These are phyloP conservation scores for Claviceps spartinae DNA, from an alignment of 2,329 filamentous ascomycete genomes.

Conservation along the genomic window DNA sequence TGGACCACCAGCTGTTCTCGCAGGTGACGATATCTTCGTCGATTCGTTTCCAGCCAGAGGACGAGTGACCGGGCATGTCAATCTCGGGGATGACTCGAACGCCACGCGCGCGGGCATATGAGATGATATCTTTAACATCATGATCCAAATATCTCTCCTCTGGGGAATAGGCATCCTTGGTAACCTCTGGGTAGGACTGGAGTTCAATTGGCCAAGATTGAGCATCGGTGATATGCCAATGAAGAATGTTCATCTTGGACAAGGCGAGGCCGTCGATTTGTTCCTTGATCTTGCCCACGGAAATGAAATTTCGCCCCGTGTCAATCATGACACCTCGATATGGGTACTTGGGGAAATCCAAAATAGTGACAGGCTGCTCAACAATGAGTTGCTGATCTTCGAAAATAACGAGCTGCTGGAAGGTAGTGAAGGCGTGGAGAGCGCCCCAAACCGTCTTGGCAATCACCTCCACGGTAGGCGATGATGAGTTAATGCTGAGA, in stretches of 20 bases:
- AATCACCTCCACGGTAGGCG: conserved; percentile 28
- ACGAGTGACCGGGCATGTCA: conserved; percentile 43
- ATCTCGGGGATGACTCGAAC: conserved; percentile 43
- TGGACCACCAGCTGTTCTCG: conserved; percentile 45
- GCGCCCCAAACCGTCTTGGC: conserved; percentile 40
- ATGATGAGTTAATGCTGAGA: conserved; percentile 25
- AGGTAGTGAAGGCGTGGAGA: conserved; percentile 41
- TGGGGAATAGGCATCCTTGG: conserved; percentile 37
- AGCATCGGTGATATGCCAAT: conserved; percentile 42
- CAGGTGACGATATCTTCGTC: conserved; percentile 40
- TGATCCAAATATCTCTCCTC: conserved; percentile 31
- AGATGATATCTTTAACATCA: conserved; percentile 29
- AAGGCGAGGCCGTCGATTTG: conserved; percentile 41
- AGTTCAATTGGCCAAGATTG: conserved; percentile 43
- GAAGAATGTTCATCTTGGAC: conserved; percentile 42
- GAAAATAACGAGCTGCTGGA: conserved; percentile 40
- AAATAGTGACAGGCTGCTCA: conserved; percentile 37
- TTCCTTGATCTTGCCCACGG: conserved; percentile 35
- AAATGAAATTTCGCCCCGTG: conserved; percentile 39
- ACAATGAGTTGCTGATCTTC: conserved; percentile 31
- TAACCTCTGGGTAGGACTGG: conserved; percentile 35
- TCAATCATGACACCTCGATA: conserved; percentile 43
- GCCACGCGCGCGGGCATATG: conserved; percentile 36
- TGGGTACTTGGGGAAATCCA: conserved; percentile 36
- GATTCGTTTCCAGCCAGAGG: conserved; percentile 39